A percentile compares a stretch with the other conserved stretches of the same genome.
Conservation (phyloP, 2,329 filamentous ascomycete species). For the Penicillium sp. region DNA sequence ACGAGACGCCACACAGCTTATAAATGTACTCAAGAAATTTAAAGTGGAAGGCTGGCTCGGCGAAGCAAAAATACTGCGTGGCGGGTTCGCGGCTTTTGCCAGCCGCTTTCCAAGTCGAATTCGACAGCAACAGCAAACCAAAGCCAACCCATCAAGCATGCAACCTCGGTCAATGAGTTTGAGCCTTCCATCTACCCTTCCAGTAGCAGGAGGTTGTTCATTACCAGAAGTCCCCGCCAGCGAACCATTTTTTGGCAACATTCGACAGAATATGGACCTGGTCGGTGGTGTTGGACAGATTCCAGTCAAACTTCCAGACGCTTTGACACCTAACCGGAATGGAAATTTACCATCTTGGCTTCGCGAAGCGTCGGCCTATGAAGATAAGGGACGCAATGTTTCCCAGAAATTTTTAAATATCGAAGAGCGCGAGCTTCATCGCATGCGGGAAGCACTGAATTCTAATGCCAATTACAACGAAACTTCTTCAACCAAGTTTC, state of each 20-base stretch:
- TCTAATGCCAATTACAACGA: slow-evolving; percentile 56
- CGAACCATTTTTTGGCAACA: slow-evolving; percentile 94
- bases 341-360: slow-evolving; percentile 72
- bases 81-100: slow-evolving; percentile 75
- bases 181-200: slow-evolving; percentile 56
- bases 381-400: slow-evolving; percentile 73
- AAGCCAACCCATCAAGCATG: slow-evolving; percentile 32
- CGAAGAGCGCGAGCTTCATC: slow-evolving; percentile 77
- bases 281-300: slow-evolving; percentile 88
- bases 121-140: slow-evolving; percentile 20
- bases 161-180: slow-evolving; percentile 52
- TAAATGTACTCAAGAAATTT: slow-evolving; percentile 94
- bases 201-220: slow-evolving; percentile 83
- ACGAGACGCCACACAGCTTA: slow-evolving; percentile 73
- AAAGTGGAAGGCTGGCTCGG: slow-evolving; percentile 76
- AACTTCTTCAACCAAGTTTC: slow-evolving; percentile 49
- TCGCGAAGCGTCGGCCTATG: slow-evolving; percentile 59
- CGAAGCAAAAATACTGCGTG: slow-evolving; percentile 68
- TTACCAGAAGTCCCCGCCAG: slow-evolving; percentile 66
- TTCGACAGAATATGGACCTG: slow-evolving; percentile 93
- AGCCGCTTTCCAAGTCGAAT: slow-evolving; percentile 56
- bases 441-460: slow-evolving; percentile 82
- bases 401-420: slow-evolving; percentile 80
- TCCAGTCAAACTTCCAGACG: slow-evolving; percentile 55
- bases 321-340: slow-evolving; percentile 45